Evolutionary conservation across 2,329 filamentous ascomycete genomes (phyloP), one percentile per base, ranked within the genome.

Genomic region (Monilinia polystroma): DNA sequence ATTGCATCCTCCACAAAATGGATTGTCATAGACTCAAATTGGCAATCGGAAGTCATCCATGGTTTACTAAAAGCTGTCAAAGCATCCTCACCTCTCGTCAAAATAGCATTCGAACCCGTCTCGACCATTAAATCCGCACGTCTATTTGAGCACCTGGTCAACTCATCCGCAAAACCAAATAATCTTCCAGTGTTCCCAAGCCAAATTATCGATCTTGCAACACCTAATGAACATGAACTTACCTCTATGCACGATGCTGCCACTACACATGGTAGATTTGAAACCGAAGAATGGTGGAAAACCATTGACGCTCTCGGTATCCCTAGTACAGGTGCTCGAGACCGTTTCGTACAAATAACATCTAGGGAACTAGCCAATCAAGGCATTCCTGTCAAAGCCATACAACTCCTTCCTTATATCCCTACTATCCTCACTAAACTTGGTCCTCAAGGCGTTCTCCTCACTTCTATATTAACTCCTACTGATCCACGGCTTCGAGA

Each of bases 11-110:
- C 38, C 20, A 55, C 68, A n/a, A 85, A 85, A 69, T 95, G 91
- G 87, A 81, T 95, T 38, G 88, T 96, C 7, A 83, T 96, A 11
- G 95, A 99, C 75, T 92, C 86, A 20, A 98, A 98, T 77, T 97
- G 94, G 92, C 83, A 85, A 35, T 80, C 87, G 4, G 75, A 79
- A 2, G 85, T 88, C 26, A 84, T 97, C 2, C 81, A 84, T 51
- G 81, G 83, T 62, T 94, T 93, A 87, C 80, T 93, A 52, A 74
- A 26, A 18, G 52, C 51, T 79, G n/a, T 80, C 86, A 51, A 59
- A 35, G 41, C 23, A 43, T 29, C 32, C 10, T 52, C 45, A 8
- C 20, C 56, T 85, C 77, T 80, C 5, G 83, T 85, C 20, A 83
- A 82, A 26, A 83, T 93, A 7, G 90, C 90, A 16, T 96, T 94